Percentiles rank a stretch among this genome's conserved stretches.
Conservation (phyloP, 2,329 filamentous ascomycete genomes). For the Colletotrichum cereale region DNA sequence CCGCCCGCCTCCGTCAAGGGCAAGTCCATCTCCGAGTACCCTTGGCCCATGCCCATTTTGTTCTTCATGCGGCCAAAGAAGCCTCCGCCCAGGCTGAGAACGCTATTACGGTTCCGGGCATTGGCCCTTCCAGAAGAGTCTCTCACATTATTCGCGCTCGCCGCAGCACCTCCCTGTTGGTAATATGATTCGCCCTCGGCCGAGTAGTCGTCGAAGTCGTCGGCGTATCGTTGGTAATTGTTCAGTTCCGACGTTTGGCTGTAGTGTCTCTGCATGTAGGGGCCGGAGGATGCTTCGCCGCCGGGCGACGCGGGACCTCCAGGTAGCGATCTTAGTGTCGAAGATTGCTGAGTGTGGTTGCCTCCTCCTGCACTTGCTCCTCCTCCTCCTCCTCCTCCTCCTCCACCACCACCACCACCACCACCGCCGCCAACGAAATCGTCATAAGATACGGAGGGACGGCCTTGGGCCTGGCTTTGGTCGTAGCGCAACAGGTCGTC, state of each 20-base stretch:
- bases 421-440: conserved; percentile 84
- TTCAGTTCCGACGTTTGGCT: conserved; percentile 85
- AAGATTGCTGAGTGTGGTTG: conserved; percentile 56
- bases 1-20: conserved; percentile 84
- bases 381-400: conserved; percentile 53
- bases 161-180: conserved; percentile 70
- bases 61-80: conserved; percentile 90
- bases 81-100: conserved; percentile 87
- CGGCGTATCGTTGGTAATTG: conserved; percentile 93
- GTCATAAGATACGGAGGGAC: conserved; percentile 93
- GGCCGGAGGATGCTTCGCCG: conserved; percentile 49
- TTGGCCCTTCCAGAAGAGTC: conserved; percentile 54
- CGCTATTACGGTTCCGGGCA: conserved; percentile 86
- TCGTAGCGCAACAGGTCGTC: conserved; percentile 82
- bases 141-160: conserved; percentile 40
- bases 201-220: conserved; percentile 84
- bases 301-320: conserved; percentile 44
- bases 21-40: conserved; percentile 98
- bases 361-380: conserved; percentile 29
- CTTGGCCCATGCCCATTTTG: conserved; percentile 86
- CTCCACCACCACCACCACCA: conserved; percentile 42
- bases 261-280: conserved; percentile 63
- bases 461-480: conserved; percentile 70
- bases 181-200: conserved; percentile 87
- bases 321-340: conserved; percentile 53